Percentiles rank a stretch among this genome's conserved stretches.
Evolutionary conservation across 2,329 filamentous ascomycete species (phyloP).

Genomic region (Capronia epimyces): DNA sequence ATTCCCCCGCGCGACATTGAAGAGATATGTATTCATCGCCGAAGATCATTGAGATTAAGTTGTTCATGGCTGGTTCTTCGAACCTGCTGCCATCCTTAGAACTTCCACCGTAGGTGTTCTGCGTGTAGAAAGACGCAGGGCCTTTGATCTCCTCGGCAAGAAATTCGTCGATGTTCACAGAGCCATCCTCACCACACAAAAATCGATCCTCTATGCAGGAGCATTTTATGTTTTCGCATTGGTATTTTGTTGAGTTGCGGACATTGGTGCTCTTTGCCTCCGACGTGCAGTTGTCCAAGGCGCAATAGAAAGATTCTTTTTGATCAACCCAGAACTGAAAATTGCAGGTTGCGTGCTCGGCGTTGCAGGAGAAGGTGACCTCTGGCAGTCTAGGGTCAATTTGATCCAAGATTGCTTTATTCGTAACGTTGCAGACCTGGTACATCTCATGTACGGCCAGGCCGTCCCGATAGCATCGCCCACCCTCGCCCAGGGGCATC

Average conservation of each 20-base stretch:
- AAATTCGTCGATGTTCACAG: slow-evolving; percentile 88
- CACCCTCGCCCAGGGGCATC: slow-evolving; percentile 75
- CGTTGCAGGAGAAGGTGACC: slow-evolving; percentile 88
- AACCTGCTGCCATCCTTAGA: slow-evolving; percentile 73
- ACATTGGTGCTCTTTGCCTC: slow-evolving; percentile 61
- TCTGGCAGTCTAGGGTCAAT: slow-evolving; percentile 81
- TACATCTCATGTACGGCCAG: slow-evolving; percentile 90
- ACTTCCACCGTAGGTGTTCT: slow-evolving; percentile 50
- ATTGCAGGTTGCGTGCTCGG: slow-evolving; percentile 69
- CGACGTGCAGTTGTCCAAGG: slow-evolving; percentile 73
- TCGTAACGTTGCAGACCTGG: slow-evolving; percentile 97
- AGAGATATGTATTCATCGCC: slow-evolving; percentile 86
- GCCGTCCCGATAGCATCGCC: slow-evolving; percentile 86
- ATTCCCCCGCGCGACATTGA: slow-evolving; percentile 79
- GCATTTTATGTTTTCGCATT: slow-evolving; percentile 78
- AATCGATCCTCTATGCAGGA: slow-evolving; percentile 85
- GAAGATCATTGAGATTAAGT: slow-evolving; percentile 80
- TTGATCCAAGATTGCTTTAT: slow-evolving; percentile 83
- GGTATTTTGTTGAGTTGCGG: slow-evolving; percentile 77
- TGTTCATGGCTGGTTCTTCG: slow-evolving; percentile 86
- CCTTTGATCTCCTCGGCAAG: slow-evolving; percentile 75
- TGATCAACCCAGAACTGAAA: slow-evolving; percentile 99
- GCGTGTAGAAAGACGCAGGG: slow-evolving; percentile 75
- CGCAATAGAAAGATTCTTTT: slow-evolving; percentile 93
- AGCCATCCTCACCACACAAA: slow-evolving; percentile 86